phyloP scores from a whole-genome alignment of 23 red algal genomes.

The Gracilaria domingensis region DNA sequence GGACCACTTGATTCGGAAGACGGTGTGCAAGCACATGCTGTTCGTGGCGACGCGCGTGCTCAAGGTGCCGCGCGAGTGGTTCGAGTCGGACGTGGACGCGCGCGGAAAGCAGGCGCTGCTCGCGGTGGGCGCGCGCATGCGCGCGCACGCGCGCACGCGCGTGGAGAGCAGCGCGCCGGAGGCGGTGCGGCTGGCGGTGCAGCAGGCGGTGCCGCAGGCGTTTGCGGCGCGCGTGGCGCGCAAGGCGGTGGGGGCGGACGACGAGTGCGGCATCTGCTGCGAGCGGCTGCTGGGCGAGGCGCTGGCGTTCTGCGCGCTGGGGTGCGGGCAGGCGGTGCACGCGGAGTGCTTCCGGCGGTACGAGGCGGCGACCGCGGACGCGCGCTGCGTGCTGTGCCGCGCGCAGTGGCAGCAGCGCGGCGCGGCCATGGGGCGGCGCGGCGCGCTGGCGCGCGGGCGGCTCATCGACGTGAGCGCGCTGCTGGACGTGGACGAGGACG shows the following conservation, averaged over 20 bases:
- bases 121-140: neutral
- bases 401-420: conserved; percentile 22
- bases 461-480: conserved; percentile 10
- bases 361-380: neutral
- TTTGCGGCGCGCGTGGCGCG: neutral
- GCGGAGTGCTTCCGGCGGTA: conserved; percentile 38
- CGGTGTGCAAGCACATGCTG: conserved; percentile 55
- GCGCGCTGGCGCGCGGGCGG: conserved; percentile 19
- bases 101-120: neutral
- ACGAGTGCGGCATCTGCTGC: conserved; percentile 60
- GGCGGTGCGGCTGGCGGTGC: neutral
- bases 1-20: conserved; percentile 53
- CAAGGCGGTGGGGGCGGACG: neutral
- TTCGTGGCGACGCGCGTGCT: conserved; percentile 48
- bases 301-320: conserved; percentile 14
- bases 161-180: neutral
- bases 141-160: neutral
- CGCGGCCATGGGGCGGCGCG: conserved; percentile 12
- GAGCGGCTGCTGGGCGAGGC: neutral
- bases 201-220: neutral
- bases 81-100: neutral
- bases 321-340: conserved; percentile 49
- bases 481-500: neutral
- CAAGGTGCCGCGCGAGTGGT: neutral
- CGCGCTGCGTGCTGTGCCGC: conserved; percentile 57